Percentiles rank a stretch among this genome's conserved stretches.
Conservation (phyloP, 805 yeast species). For the Candida morakotiae region DNA sequence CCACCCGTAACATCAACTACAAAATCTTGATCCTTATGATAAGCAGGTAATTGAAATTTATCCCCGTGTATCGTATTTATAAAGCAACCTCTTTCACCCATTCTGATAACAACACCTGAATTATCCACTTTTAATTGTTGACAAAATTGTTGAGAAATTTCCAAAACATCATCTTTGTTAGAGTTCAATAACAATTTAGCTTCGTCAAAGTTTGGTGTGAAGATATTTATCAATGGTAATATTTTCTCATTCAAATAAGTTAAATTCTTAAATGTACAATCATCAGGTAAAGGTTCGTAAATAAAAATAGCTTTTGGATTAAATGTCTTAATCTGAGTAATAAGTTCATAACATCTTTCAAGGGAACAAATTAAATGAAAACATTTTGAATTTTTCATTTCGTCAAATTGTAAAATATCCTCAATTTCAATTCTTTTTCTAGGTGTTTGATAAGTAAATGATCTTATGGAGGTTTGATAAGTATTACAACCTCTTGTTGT, state of each 20-base stretch:
- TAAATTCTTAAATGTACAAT: slow-evolving; percentile 51
- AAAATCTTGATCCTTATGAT: slow-evolving; percentile 44
- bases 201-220: slow-evolving; percentile 85
- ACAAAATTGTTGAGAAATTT: slow-evolving; percentile 39
- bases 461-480: slow-evolving; percentile 56
- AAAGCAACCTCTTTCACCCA: slow-evolving; percentile 72
- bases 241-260: slow-evolving; percentile 26
- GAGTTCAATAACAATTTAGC: slow-evolving; percentile 56
- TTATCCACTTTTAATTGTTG: slow-evolving; percentile 34
- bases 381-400: slow-evolving; percentile 35
- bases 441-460: slow-evolving; percentile 59
- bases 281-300: slow-evolving; percentile 88
- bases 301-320: slow-evolving; percentile 41
- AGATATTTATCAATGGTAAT: slow-evolving; percentile 47
- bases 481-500: slow-evolving; percentile 83
- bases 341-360: slow-evolving; percentile 48
- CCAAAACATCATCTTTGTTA: slow-evolving; percentile 44
- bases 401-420: slow-evolving; percentile 44
- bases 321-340: slow-evolving; percentile 28
- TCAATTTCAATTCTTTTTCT: slow-evolving; percentile 54
- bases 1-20: slow-evolving; percentile 45
- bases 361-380: slow-evolving; percentile 78
- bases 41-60: slow-evolving; percentile 63
- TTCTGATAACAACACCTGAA: slow-evolving; percentile 60
- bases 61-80: slow-evolving; percentile 27